Percentiles rank a stretch among this genome's conserved stretches.
Conservation (phyloP, 306 rosid genomes). For the Fagus sylvatica region DNA sequence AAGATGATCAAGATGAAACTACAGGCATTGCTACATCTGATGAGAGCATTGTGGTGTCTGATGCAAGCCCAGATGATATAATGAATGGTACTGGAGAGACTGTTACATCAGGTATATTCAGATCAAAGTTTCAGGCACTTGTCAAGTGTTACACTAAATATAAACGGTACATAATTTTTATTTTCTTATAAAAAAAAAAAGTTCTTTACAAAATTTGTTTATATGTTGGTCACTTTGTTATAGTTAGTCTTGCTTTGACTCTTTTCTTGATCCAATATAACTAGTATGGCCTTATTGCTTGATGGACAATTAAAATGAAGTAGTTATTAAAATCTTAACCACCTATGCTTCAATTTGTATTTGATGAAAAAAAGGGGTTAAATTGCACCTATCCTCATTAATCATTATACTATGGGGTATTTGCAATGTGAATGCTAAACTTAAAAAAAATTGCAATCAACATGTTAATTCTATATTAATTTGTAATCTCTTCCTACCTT, state of each 20-base stretch:
- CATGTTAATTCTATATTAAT: no score
- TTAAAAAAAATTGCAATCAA: no score
- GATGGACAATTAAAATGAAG: not conserved
- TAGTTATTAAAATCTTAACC: no score
- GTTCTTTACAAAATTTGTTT: not conserved
- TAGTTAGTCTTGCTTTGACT: not conserved
- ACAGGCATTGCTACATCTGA: constrained; percentile 25
- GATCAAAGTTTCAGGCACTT: not conserved
- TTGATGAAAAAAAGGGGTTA: not conserved
- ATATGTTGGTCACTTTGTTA: not conserved
- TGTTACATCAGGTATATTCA: constrained; percentile 41
- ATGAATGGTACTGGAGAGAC: constrained; percentile 20
- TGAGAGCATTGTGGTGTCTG: constrained; percentile 28
- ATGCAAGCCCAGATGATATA: constrained; percentile 30
- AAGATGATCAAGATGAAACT: constrained; percentile 13
- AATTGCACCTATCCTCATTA: no score
- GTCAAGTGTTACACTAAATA: not conserved
- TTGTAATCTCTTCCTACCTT: no score
- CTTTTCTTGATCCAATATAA: not conserved
- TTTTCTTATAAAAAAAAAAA: no score
- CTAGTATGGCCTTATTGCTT: not conserved
- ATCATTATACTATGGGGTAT: no score
- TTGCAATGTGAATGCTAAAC: no score
- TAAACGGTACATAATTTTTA: no score
- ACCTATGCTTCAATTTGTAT: not conserved